Conservation (phyloP, 2,329 filamentous ascomycete genomes). For the Juglanconis juglandina region DNA sequence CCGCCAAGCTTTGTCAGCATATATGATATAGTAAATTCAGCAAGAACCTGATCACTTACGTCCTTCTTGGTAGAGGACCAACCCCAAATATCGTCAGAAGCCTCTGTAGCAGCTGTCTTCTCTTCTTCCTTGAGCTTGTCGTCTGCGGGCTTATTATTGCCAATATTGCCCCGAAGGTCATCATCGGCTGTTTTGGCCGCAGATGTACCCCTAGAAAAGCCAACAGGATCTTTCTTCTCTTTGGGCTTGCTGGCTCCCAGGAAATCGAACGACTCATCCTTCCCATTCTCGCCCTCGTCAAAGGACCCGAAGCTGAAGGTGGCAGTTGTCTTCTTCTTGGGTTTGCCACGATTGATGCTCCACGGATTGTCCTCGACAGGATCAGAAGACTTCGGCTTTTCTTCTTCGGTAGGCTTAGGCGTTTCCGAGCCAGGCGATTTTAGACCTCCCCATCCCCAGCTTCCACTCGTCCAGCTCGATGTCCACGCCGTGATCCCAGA, state of each 20-base stretch:
- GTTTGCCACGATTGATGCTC: slow-evolving; percentile 43
- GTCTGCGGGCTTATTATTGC: slow-evolving; percentile 21
- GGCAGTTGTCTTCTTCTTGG: slow-evolving; percentile 50
- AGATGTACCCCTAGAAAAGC: slow-evolving; percentile 29
- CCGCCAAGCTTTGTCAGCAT: not conserved
- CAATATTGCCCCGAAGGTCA: slow-evolving; percentile 16
- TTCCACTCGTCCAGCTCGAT: slow-evolving; percentile 55
- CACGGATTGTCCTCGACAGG: slow-evolving; percentile 47
- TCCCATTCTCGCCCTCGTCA: slow-evolving; percentile 36
- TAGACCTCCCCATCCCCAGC: slow-evolving; percentile 33
- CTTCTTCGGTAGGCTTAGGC: slow-evolving; percentile 27
- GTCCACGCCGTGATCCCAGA: slow-evolving; percentile 56
- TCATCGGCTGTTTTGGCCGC: slow-evolving; percentile 39
- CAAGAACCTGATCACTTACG: not conserved
- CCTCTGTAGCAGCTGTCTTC: slow-evolving; percentile 20
- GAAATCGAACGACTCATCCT: slow-evolving; percentile 22
- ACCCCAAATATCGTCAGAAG: slow-evolving; percentile 16
- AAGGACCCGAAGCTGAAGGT: slow-evolving; percentile 47
- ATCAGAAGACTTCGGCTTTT: slow-evolving; percentile 37
- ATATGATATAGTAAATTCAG: not conserved
- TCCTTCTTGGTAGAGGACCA: slow-evolving; percentile 19
- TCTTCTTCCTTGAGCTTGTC: slow-evolving; percentile 23
- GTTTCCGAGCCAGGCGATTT: slow-evolving; percentile 10
- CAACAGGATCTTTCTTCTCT: slow-evolving; percentile 29
- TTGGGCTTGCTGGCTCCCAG: slow-evolving; percentile 23